phyloP scores from a whole-genome alignment of 2,329 filamentous ascomycete species.

The Tolypocladium nubicola region DNA sequence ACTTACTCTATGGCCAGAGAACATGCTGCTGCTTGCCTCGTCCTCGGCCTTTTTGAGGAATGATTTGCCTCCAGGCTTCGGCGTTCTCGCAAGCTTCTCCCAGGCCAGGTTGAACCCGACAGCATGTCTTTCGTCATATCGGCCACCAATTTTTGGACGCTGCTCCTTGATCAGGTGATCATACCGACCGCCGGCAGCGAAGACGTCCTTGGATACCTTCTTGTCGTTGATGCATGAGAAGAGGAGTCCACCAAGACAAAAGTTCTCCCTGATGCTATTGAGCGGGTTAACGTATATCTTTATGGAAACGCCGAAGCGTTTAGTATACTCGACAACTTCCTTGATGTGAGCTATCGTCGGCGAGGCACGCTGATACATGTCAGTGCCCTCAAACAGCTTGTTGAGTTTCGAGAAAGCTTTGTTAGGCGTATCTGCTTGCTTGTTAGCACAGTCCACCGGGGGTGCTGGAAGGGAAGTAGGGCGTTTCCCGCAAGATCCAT shows the following conservation, averaged over 20 bases:
- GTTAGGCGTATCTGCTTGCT: conserved; percentile 35
- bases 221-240: conserved; percentile 87
- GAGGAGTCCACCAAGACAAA: conserved; percentile 75
- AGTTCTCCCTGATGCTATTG: conserved; percentile 81
- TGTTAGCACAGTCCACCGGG: conserved; percentile 6
- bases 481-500: neutral
- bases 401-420: conserved; percentile 50
- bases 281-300: conserved; percentile 81
- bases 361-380: conserved; percentile 63
- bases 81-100: conserved; percentile 65
- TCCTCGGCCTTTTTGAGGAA: conserved; percentile 63
- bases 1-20: conserved; percentile 53
- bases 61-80: conserved; percentile 40
- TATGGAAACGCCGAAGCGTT: conserved; percentile 61
- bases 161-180: conserved; percentile 82
- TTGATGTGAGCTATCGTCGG: conserved; percentile 71
- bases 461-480: too few species aligned
- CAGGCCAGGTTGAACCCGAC: conserved; percentile 89
- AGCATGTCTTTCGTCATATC: conserved; percentile 60
- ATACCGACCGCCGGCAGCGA: conserved; percentile 89
- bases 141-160: conserved; percentile 55
- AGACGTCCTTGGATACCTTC: conserved; percentile 65
- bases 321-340: conserved; percentile 66
- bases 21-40: conserved; percentile 47
- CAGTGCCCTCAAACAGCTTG: conserved; percentile 48